Conservation (phyloP, 2,329 filamentous ascomycete species). For the Fusarium virguliforme region DNA sequence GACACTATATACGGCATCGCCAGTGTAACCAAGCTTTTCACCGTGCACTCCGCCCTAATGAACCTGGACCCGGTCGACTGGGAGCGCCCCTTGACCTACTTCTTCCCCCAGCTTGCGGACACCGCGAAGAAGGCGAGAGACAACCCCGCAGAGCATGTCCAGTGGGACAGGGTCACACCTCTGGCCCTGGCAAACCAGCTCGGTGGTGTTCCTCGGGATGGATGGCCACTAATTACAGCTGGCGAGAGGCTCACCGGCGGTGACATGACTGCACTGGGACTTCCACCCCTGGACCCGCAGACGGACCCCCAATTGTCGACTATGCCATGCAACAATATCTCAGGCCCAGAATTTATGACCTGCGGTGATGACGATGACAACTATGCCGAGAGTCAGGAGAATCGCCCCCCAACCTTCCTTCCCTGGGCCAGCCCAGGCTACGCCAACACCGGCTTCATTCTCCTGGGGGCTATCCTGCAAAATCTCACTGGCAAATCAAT, state of each 20-base stretch:
- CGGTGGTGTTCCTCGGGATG: conserved; percentile 41
- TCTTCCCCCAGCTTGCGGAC: conserved; percentile 29
- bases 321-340: conserved; percentile 15
- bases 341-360: not conserved
- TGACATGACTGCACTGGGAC: not conserved
- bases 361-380: not conserved
- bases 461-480: conserved; percentile 23
- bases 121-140: not conserved
- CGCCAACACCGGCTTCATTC: conserved; percentile 33
- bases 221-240: not conserved
- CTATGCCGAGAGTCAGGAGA: conserved; percentile 9
- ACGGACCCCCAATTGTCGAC: conserved; percentile 14
- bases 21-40: conserved; percentile 62
- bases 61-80: conserved; percentile 30
- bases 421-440: conserved; percentile 31
- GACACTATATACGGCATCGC: conserved; percentile 62
- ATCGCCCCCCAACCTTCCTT: conserved; percentile 23
- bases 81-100: conserved; percentile 33
- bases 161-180: conserved; percentile 55
- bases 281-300: conserved; percentile 10
- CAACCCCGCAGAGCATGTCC: conserved; percentile 29
- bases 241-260: not conserved
- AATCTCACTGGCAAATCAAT: conserved; percentile 24
- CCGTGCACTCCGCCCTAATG: conserved; percentile 56
- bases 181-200: conserved; percentile 58